These are phyloP conservation scores for Naematelia aurantialba DNA, from an alignment of 768 basidiomycete genomes.

Conservation along the genomic window DNA sequence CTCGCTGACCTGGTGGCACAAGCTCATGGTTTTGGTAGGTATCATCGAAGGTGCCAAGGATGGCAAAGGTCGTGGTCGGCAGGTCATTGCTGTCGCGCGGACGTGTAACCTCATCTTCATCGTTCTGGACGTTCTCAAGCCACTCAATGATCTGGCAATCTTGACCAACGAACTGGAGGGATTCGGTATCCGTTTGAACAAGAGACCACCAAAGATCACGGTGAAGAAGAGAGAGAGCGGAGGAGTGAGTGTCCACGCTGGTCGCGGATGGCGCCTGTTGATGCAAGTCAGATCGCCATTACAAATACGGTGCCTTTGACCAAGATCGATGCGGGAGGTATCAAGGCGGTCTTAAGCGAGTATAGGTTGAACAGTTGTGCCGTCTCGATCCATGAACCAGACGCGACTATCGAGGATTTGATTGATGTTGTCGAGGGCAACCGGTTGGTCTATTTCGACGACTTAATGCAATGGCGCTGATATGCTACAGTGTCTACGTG, in stretches of 20 bases:
- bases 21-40: conserved; percentile 53
- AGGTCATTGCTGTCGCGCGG: conserved; percentile 74
- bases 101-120: conserved; percentile 99
- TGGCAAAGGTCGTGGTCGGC: conserved; percentile 90
- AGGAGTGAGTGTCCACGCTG: conserved; percentile 36
- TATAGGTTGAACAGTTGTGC: conserved; percentile 81
- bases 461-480: not conserved
- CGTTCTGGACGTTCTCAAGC: conserved; percentile 94
- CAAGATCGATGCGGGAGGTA: conserved; percentile 91
- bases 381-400: conserved; percentile 85
- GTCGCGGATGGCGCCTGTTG: conserved; percentile 2
- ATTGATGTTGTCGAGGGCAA: conserved; percentile 98
- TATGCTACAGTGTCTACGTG: conserved; percentile 70
- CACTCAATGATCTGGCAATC: conserved; percentile 83
- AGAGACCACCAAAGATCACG: conserved; percentile 79
- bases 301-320: conserved; percentile 96
- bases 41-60: conserved; percentile 98
- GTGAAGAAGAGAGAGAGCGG: conserved; percentile 69
- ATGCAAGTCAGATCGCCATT: conserved; percentile 66
- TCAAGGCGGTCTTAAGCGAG: conserved; percentile 89
- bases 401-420: conserved; percentile 88
- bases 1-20: conserved; percentile 54
- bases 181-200: conserved; percentile 96
- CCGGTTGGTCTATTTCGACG: conserved; percentile 54
- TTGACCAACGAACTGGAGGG: conserved; percentile 93